Base-by-base conservation (phyloP, 441 rosid genomes). In the Pelargonium myrrhifolium region DNA sequence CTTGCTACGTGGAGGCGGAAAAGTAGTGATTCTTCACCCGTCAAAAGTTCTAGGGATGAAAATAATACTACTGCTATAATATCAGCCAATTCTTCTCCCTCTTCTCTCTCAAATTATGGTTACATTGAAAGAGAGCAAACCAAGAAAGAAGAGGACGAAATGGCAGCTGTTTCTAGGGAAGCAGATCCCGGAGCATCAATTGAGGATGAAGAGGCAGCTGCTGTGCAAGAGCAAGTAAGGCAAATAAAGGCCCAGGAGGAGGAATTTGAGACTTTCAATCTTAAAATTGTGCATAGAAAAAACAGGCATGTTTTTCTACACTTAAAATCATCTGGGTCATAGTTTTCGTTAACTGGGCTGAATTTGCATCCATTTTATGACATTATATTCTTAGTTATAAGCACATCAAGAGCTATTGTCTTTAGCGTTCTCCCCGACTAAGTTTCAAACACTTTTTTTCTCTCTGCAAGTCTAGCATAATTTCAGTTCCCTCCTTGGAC, bases 261-360 rank as follows among this genome's bases (percentile, higher is more conserved):
- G 71, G 99, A 94, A 80, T 94, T 92, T 77, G 99, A 94, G 77
- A 92, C 99, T 45, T 94, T 92, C 82, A 82, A 88, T 80, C 96
- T 94, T 53, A 89, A 90, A 85, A 86, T 94, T 70, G 97, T 94
- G 74, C 98, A 94, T 64, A 82, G 99, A 70, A 94, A 92, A 84
- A 94, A 94, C 91, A 92, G 97, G 99, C 79, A 86, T 72, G 82
- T 64, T 39, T 70, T n/a, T 53, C 60, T 68, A 71, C 47, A 70
- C 65, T 64, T 35, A 26, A 37, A 39, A 42, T 71, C 70, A 18
- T 65, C 58, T 15, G 28, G 59, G n/a, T 43, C 49, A 51, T 8
- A 51, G 5, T 51, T 15, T 51, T 51, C 17, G 1, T 1, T 15
- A 15, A 51, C 56, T 51, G 56, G 4, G 15, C 21, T 11, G 15